phyloP scores from a whole-genome alignment of 1,284 basidiomycete species.

The Trametes versicolor region DNA sequence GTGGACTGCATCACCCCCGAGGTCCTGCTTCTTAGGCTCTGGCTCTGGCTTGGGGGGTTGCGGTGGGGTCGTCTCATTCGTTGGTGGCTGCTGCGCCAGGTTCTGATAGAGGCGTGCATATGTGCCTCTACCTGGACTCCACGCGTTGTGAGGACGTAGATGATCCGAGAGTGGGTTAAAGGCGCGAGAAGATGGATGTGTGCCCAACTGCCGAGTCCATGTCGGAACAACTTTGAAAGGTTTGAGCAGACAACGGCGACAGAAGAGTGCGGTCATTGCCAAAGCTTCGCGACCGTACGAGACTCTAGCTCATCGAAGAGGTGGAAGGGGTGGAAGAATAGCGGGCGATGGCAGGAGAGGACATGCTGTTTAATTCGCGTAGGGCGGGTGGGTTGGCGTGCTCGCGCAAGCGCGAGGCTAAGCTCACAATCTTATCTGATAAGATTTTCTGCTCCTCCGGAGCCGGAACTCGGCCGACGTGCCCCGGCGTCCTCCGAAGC shows the following conservation, averaged over 20 bases:
- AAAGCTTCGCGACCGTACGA: not conserved
- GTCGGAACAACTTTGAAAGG: constrained; percentile 14
- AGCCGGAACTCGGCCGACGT: not conserved
- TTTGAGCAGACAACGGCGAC: constrained; percentile 21
- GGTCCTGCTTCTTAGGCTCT: constrained; percentile 22
- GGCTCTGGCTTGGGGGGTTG: constrained; percentile 10
- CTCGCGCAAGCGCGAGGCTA: constrained; percentile 14
- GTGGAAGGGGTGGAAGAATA: not conserved
- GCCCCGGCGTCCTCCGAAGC: not conserved
- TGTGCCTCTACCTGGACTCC: too few relatives aligned
- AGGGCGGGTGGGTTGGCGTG: constrained; percentile 23
- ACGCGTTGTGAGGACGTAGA: not conserved
- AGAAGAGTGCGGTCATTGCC: constrained; percentile 21
- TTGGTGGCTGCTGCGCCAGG: constrained; percentile 24
- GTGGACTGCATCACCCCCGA: constrained; percentile 32
- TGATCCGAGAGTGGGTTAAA: not conserved
- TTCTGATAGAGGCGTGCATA: constrained; percentile 19
- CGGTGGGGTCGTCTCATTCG: constrained; percentile 1
- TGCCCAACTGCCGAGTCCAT: constrained; percentile 7
- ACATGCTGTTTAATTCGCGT: constrained; percentile 11
- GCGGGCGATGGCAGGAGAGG: constrained; percentile 1
- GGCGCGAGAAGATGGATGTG: constrained; percentile 5
- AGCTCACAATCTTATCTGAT: constrained; percentile 30
- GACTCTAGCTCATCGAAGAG: constrained; percentile 3
- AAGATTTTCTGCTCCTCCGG: constrained; percentile 2